Evolutionary conservation across 352 stramenopile genomes (phyloP), one percentile per base, ranked within the genome.

Genomic region (Pythium biforme): DNA sequence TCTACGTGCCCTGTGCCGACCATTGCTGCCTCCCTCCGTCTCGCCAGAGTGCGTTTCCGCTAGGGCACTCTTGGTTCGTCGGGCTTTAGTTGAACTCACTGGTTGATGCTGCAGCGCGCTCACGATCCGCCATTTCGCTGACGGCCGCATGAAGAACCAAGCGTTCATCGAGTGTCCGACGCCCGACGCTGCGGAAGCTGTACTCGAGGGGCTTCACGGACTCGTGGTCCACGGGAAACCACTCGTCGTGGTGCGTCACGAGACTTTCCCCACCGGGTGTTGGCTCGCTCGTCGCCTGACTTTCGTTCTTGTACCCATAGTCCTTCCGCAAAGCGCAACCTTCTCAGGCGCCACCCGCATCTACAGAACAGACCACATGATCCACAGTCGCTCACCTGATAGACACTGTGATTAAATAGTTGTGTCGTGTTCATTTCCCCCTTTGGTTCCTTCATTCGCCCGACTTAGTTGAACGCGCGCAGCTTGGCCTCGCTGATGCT

Each of bases 101-200:
- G 37, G 37, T 37, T 43, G 37, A 7, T 40, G 3, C n/a, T 52
- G 3, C 41, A 94, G 83, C 29, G 41, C 52, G 22, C 46, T 90
- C 45, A 62, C 66, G 23, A 80, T 94, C 27, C 79, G 79, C 2
- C 76, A 92, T 56, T 95, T 96, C 34, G 85, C 80, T 23, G 73
- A 81, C 59, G 88, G 88, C 0, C 65, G 85, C 54, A 92, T 96
- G 80, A 93, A 93, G 48, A 90, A 81, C 29, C 88, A 96, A 54
- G 86, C 85, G 9, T 96, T 96, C 51, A 70, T 95, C 26, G 82
- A 75, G 50, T 95, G 84, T 55, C 70, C 81, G 27, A 82, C 55
- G 1, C 51, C 74, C 20, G 70, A 84, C 11, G 34, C 88, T 17
- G 88, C 88, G 3, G 64, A 55, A 22, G 48, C 40, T 19, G 81